Evolutionary conservation across 352 stramenopile species (phyloP).

Genomic region (Globisporangium megalacanthum): DNA sequence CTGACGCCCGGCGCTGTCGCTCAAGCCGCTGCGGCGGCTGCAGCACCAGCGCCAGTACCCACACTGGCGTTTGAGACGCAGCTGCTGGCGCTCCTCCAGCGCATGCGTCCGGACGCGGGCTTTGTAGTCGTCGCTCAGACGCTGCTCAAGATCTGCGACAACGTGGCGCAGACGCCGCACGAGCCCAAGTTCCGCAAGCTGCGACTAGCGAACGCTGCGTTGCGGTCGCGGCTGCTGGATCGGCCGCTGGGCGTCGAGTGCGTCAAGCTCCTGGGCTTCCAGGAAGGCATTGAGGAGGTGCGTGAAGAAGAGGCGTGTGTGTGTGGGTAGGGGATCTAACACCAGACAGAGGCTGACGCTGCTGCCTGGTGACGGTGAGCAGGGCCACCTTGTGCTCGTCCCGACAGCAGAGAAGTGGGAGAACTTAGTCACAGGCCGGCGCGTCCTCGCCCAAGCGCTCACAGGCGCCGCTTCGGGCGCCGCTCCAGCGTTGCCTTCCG

Average conservation of each 20-base stretch:
- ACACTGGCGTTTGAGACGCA: slow-evolving; percentile 16
- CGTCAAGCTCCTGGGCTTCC: slow-evolving; percentile 63
- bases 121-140: slow-evolving; percentile 54
- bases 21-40: slow-evolving; percentile 12
- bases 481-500: not conserved
- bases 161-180: slow-evolving; percentile 62
- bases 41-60: slow-evolving; percentile 4
- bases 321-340: not conserved
- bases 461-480: not conserved
- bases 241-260: slow-evolving; percentile 47
- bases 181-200: slow-evolving; percentile 81
- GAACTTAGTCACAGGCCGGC: slow-evolving; percentile 55
- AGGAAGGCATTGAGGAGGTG: slow-evolving; percentile 62
- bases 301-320: not conserved
- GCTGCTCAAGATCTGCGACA: slow-evolving; percentile 79
- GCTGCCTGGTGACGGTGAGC: not conserved
- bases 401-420: slow-evolving; percentile 74
- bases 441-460: slow-evolving; percentile 50
- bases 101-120: slow-evolving; percentile 45
- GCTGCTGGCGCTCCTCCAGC: slow-evolving; percentile 44
- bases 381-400: slow-evolving; percentile 65
- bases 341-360: not conserved
- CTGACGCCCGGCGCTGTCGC: slow-evolving; percentile 27
- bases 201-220: slow-evolving; percentile 56
- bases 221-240: slow-evolving; percentile 63